Evolutionary conservation across 208 protist species (phyloP), one percentile per base, ranked within the genome.

Genomic region (Leishmania tropica): DNA sequence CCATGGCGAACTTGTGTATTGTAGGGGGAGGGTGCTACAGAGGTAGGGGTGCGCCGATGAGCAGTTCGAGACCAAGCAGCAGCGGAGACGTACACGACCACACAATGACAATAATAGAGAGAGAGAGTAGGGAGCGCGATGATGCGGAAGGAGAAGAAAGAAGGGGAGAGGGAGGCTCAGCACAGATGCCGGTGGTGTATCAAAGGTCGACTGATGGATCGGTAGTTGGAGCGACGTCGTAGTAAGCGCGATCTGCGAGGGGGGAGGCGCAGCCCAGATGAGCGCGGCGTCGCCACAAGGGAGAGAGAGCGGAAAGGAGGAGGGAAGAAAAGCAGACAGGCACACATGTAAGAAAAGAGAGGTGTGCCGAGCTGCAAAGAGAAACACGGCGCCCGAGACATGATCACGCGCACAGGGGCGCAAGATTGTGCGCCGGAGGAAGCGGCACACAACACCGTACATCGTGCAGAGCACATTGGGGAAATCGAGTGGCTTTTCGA

Each of bases 241-340:
- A 51, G 45, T 31, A 72, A 51, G 45, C 70, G 45, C 47, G 45
- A 37, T 54, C 70, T 74, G 31, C 70, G 2, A 31, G 15, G 45
- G 70, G 35, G 45, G 21, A 35, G 7, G 67, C 40, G 8, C 17
- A 28, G 45, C 21, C 21, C 70, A 74, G 42, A 37, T 42, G n/a
- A 31, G 76, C 68, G 24, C 53, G 2, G 37, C 58, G n/a, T 54
- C n/a, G 72, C 31, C 21, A 17, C 64, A 48, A 0, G n/a, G 28
- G 19, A 31, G 24, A 31, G 48, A 71, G 64, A 56, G 53, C 53
- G 15, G 4, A 48, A 28, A 37, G 48, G 28, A 15, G 37, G 45
- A 73, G 64, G 5, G 73, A 17, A 62, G 35, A 62, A 76, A 53
- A 79, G 37, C n/a, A 60, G 77, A 62, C 8, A 82, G 42, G 45